Conservation (phyloP, 139 green algal species). For the Diplosphaera chodatii region DNA sequence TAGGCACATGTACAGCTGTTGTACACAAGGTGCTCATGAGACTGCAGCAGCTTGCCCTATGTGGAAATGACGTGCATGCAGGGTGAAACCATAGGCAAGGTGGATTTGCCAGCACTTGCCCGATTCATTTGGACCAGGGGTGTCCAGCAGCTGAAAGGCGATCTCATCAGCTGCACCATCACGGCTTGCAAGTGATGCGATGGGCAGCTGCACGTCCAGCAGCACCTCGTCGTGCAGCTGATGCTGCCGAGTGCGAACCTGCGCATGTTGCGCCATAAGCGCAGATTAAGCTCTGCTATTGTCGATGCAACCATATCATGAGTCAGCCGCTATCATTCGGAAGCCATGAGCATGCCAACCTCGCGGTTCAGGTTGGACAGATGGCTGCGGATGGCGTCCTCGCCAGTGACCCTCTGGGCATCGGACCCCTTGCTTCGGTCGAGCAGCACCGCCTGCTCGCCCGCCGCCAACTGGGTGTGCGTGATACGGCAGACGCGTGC, state of each 20-base stretch:
- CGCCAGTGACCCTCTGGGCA: not conserved
- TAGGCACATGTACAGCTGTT: no score
- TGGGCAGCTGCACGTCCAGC: conserved; percentile 30
- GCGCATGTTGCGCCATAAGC: no score
- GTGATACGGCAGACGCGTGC: conserved; percentile 22
- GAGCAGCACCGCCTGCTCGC: not conserved
- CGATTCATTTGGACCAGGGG: conserved; percentile 62
- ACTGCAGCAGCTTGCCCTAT: no score
- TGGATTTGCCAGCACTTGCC: no score
- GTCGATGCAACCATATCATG: no score
- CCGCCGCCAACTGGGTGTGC: not conserved
- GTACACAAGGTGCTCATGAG: no score
- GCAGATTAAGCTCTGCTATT: no score
- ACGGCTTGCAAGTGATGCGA: conserved; percentile 30
- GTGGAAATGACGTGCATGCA: no score
- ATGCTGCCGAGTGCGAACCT: conserved; percentile 13
- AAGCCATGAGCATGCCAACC: conserved; percentile 3
- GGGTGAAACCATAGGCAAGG: no score
- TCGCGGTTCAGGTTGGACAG: conserved; percentile 55
- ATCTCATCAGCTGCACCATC: not conserved
- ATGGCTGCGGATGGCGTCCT: conserved; percentile 14
- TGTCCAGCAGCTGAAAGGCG: conserved; percentile 55
- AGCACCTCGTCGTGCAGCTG: conserved; percentile 16
- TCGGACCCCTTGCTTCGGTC: not conserved
- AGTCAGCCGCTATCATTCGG: no score